Percentiles rank a stretch among this genome's conserved stretches.
phyloP scores from a whole-genome alignment of 495 filamentous ascomycete species.

The Apodospora peruviana region DNA sequence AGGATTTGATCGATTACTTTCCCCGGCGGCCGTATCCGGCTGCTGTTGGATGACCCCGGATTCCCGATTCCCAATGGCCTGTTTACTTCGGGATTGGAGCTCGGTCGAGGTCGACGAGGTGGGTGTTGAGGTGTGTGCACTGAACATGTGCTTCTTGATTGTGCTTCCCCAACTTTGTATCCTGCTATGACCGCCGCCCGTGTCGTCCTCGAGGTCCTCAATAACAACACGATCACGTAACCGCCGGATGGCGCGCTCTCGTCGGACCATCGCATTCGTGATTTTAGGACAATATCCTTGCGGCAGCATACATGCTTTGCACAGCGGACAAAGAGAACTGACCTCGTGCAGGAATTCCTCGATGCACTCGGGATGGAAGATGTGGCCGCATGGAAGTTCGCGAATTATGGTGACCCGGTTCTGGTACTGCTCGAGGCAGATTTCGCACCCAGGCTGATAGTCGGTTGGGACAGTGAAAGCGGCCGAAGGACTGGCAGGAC shows the following conservation, averaged over 20 bases:
- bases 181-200: conserved; percentile 2
- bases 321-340: conserved; percentile 80
- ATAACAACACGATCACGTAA: conserved; percentile 25
- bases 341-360: conserved; percentile 66
- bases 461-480: conserved; percentile 32
- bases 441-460: conserved; percentile 71
- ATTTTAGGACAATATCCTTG: conserved; percentile 60
- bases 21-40: background rate
- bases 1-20: background rate
- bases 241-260: conserved; percentile 55
- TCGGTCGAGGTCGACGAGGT: conserved; percentile 9
- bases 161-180: conserved; percentile 10
- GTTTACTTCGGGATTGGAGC: too few relatives aligned
- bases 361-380: conserved; percentile 87
- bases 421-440: conserved; percentile 80
- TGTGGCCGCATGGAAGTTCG: conserved; percentile 81
- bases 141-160: conserved; percentile 11
- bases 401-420: conserved; percentile 63
- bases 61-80: too few relatives aligned
- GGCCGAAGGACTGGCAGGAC: conserved; percentile 5
- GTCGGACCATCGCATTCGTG: conserved; percentile 78
- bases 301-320: conserved; percentile 71
- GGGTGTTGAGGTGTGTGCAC: background rate
- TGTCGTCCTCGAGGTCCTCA: conserved; percentile 10
- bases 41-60: too few relatives aligned